These are phyloP conservation scores for Alternaria rosae DNA, from an alignment of 2,329 filamentous ascomycete species.

Conservation along the genomic window DNA sequence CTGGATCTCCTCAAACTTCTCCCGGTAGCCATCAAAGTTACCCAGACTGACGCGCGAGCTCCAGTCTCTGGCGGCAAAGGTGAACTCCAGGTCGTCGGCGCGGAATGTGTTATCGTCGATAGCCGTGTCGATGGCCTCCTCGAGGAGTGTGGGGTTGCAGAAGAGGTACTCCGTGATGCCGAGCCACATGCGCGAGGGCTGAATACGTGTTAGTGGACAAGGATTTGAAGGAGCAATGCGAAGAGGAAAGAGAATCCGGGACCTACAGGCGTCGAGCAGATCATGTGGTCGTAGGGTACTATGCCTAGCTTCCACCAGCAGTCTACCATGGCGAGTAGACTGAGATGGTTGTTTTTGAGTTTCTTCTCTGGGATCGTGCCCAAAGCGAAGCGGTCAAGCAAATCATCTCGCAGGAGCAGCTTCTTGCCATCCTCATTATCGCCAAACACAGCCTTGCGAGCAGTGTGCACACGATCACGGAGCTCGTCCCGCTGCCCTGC, in stretches of 20 bases:
- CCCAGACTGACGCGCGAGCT: slow-evolving; percentile 90
- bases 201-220: not conserved
- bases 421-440: slow-evolving; percentile 65
- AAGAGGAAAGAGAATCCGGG: not conserved
- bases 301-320: slow-evolving; percentile 96
- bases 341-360: slow-evolving; percentile 91
- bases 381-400: slow-evolving; percentile 88
- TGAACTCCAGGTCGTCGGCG: slow-evolving; percentile 96
- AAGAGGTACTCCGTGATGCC: slow-evolving; percentile 98
- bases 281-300: slow-evolving; percentile 99
- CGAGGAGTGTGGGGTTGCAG: slow-evolving; percentile 78
- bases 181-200: slow-evolving; percentile 92
- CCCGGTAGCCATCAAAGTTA: slow-evolving; percentile 90
- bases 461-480: slow-evolving; percentile 75
- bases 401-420: slow-evolving; percentile 77
- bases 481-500: slow-evolving; percentile 81
- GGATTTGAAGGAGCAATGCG: not conserved
- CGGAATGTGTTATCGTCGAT: slow-evolving; percentile 90
- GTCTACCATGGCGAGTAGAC: slow-evolving; percentile 94
- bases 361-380: slow-evolving; percentile 71
- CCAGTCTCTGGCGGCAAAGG: slow-evolving; percentile 95
- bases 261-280: slow-evolving; percentile 87
- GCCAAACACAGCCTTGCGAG: slow-evolving; percentile 74
- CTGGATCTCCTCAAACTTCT: slow-evolving; percentile 90
- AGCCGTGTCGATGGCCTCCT: slow-evolving; percentile 84